Evolutionary conservation across 2,329 filamentous ascomycete species (phyloP), one percentile per base, ranked within the genome.

Genomic region (Fusarium continuum): DNA sequence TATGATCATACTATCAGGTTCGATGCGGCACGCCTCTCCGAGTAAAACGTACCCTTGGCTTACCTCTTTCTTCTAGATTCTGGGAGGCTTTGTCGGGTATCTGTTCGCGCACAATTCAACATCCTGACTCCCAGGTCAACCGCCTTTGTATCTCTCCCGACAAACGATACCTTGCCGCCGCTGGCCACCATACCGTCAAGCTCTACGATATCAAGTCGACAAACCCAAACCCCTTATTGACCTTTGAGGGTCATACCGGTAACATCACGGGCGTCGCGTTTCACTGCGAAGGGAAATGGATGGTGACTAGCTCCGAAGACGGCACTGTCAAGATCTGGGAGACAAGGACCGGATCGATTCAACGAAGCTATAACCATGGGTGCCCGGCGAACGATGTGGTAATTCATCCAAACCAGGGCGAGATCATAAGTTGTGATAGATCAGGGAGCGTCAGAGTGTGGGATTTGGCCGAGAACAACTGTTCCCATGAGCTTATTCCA

Each of bases 211-310:
- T 98, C 82, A 97, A 97, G 74, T 97, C 93, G 14, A 94, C 92
- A n/a, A 98, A 98, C 72, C 93, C 95, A 3, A 95, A 94, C 67
- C 91, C 95, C 2, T 84, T 98, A 20, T 87, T 98, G 72, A 93
- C 91, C 17, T 98, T 99, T 72, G 94, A 98, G 75, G 95, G 95
- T 35, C 95, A 99, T 79, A 95, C 92, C 11, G 92, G 89, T 67
- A 99, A 99, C 73, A 90, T 99, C 74, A 99, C 95, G 0, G 95
- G 95, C 36, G 91, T 99, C 40, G 93, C 93, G 10, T 99, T 99
- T 75, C 95, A 99, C 77, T 98, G 94, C 76, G 95, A 99, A 77
- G 93, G 94, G 10, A 99, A 99, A 80, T 99, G 95, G 95, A 97
- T 99, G 91, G 95, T 98, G 16, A 99, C 95, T 9, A 96, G 91